Conservation (phyloP, 768 basidiomycete genomes). For the Obba rivulosa region DNA sequence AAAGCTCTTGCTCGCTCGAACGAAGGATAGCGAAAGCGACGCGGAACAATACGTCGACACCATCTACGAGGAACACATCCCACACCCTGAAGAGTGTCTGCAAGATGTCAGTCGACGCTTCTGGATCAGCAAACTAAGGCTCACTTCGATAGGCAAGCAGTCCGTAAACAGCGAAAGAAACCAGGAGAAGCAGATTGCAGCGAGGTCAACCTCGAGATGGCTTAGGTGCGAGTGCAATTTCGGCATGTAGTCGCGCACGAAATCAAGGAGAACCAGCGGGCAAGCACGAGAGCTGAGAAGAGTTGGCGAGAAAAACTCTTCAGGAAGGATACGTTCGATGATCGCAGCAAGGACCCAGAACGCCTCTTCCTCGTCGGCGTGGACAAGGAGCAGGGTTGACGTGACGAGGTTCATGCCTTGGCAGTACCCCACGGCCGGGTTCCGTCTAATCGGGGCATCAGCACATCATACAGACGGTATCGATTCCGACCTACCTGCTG, state of each 20-base stretch:
- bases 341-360: conserved; percentile 93
- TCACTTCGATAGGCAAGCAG: conserved; percentile 89
- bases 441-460: conserved; percentile 52
- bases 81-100: conserved; percentile 94
- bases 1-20: conserved; percentile 76
- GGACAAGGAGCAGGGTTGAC: conserved; percentile 87
- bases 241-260: conserved; percentile 72
- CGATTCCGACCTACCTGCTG: conserved; percentile 62
- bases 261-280: conserved; percentile 85
- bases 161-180: conserved; percentile 95
- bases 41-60: conserved; percentile 88
- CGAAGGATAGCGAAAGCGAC: conserved; percentile 83
- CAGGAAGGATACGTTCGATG: conserved; percentile 83
- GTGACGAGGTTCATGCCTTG: conserved; percentile 96
- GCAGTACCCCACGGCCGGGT: conserved; percentile 89
- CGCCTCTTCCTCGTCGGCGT: conserved; percentile 94
- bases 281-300: conserved; percentile 92
- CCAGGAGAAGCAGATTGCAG: conserved; percentile 98
- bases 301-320: conserved; percentile 91
- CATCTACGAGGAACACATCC: conserved; percentile 94
- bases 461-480: too few species aligned
- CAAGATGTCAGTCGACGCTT: background rate
- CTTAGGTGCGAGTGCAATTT: conserved; percentile 72
- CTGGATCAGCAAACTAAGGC: conserved; percentile 15
- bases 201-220: conserved; percentile 82